Percentiles rank a stretch among this genome's conserved stretches.
Evolutionary conservation across 257 asterid species (phyloP).

Genomic region (Scutellaria minor): DNA sequence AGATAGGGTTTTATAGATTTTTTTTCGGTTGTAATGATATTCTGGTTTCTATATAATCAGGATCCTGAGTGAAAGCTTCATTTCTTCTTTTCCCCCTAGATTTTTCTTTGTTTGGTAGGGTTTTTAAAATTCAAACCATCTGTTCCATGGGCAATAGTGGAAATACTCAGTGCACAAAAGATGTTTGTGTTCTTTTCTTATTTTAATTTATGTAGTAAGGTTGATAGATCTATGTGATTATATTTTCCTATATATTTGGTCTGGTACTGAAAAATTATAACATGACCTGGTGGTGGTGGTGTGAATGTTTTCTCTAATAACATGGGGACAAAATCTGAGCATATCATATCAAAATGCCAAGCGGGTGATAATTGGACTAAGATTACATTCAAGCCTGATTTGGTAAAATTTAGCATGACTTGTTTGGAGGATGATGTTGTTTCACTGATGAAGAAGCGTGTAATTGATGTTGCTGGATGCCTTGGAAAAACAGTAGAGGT

Average conservation of each 20-base stretch:
- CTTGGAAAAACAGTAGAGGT: conserved; percentile 92
- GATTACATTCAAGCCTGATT: conserved; percentile 91
- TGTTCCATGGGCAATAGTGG: neutral
- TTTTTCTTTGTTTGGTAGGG: neutral
- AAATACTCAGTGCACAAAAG: neutral
- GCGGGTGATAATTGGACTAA: conserved; percentile 89
- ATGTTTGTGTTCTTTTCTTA: neutral
- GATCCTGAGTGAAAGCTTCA: neutral
- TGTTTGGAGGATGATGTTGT: conserved; percentile 90
- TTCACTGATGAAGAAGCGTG: conserved; percentile 94
- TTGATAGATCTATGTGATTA: neutral
- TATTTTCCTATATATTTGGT: neutral
- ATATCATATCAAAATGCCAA: conserved; percentile 72
- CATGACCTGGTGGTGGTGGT: conserved; percentile 1
- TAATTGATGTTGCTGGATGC: conserved; percentile 88
- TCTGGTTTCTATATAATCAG: neutral
- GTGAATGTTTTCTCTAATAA: conserved; percentile 81
- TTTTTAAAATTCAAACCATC: neutral
- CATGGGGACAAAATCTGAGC: conserved; percentile 89
- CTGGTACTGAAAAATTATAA: neutral
- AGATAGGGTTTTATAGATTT: conserved; percentile 2
- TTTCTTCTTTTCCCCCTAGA: neutral
- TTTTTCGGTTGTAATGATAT: neutral
- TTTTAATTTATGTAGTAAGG: neutral
- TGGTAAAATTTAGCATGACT: conserved; percentile 84